phyloP scores from a whole-genome alignment of 768 basidiomycete genomes.

The Tulasnella sp. region DNA sequence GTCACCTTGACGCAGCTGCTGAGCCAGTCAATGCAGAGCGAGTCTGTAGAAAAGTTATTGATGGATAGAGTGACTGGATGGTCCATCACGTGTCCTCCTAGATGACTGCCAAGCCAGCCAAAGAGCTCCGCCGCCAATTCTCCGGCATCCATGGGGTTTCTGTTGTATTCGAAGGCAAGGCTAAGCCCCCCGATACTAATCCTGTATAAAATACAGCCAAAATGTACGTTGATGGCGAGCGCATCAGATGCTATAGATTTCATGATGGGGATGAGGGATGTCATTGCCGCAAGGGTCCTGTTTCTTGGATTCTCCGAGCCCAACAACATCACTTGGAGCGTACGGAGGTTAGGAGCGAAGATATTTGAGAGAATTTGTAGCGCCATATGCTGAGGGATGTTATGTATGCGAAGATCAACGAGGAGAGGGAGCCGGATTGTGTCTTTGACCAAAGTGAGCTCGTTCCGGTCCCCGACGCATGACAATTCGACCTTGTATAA shows the following conservation, averaged over 20 bases:
- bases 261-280: not conserved
- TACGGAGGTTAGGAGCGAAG: too few species aligned
- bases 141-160: not conserved
- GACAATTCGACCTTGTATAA: not conserved
- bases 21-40: not conserved
- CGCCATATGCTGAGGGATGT: too few species aligned
- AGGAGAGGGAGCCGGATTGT: not conserved
- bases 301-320: not conserved
- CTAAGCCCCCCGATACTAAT: not conserved
- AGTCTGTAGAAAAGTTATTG: not conserved
- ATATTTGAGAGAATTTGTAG: too few species aligned
- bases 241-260: not conserved
- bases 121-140: not conserved
- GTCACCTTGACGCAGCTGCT: not conserved
- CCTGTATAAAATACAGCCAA: not conserved
- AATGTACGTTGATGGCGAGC: not conserved
- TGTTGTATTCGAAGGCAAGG: not conserved
- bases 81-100: not conserved
- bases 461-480: not conserved
- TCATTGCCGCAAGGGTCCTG: not conserved
- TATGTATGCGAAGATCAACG: too few species aligned
- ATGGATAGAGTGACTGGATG: not conserved
- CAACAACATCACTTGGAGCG: not conserved
- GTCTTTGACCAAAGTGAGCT: not conserved
- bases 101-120: not conserved